Evolutionary conservation across 1,284 basidiomycete genomes (phyloP).

Genomic region (Singerocomus rubriflavus): DNA sequence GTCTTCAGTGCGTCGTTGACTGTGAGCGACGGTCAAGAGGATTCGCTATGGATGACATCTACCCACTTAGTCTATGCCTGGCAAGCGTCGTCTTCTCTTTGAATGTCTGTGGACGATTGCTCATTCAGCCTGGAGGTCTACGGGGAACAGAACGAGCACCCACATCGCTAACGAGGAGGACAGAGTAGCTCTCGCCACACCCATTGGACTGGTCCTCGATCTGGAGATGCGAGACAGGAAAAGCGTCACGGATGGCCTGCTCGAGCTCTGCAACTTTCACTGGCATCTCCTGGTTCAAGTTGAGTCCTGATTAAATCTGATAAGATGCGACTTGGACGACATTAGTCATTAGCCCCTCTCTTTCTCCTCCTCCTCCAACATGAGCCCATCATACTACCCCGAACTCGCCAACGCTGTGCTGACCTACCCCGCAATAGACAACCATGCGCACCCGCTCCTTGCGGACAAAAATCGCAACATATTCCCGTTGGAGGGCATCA

Average conservation of each 20-base stretch:
- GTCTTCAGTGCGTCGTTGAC: constrained; percentile 73
- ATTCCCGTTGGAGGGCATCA: constrained; percentile 56
- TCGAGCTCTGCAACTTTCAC: constrained; percentile 56
- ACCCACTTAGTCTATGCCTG: constrained; percentile 63
- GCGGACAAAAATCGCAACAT: constrained; percentile 41
- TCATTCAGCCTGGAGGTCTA: not conserved
- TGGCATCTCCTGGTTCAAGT: constrained; percentile 47
- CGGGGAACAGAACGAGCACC: constrained; percentile 14
- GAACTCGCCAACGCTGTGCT: constrained; percentile 29
- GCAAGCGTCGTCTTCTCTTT: constrained; percentile 73
- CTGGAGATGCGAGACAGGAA: constrained; percentile 63
- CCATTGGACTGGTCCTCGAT: constrained; percentile 74
- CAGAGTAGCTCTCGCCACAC: constrained; percentile 72
- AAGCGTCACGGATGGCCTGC: constrained; percentile 52
- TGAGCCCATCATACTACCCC: constrained; percentile 35
- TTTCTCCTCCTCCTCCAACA: not conserved
- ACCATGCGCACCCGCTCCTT: constrained; percentile 73
- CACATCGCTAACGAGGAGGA: constrained; percentile 74
- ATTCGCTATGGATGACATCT: not conserved
- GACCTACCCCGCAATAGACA: constrained; percentile 58
- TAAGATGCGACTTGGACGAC: not conserved
- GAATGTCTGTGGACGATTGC: constrained; percentile 49
- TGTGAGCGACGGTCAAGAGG: constrained; percentile 27
- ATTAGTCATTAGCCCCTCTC: constrained; percentile 10
- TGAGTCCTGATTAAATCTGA: constrained; percentile 8